Evolutionary conservation across 1,139 yeast genomes (phyloP), one percentile per base, ranked within the genome.

Genomic region (Citeromyces hawaiiensis): DNA sequence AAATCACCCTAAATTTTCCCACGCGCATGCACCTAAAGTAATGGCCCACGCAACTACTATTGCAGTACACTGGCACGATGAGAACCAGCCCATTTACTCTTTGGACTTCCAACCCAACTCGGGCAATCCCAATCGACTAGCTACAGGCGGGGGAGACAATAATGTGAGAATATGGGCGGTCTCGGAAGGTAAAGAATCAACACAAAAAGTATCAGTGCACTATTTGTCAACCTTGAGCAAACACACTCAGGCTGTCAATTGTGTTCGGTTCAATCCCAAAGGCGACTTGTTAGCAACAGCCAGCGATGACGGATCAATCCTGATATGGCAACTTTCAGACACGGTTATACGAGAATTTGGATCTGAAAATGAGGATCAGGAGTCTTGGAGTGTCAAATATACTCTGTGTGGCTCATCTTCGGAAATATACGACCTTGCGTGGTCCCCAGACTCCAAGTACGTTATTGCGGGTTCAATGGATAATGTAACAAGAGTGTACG

Each of bases 71-170:
- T 83, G 94, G 94, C 94, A 83, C 54, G 77, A 79, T 45, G 83
- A 78, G 43, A 75, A 69, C 47, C 76, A 74, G 54, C 95, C 98
- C 0, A 83, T 91, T 4, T 93, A 88, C 56, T 72, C 88, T 21
- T 77, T 83, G 1, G 77, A 78, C 45, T 81, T 86, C 56, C 96
- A 87, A 56, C 85, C 85, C 1, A 45, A 50, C 29, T 43, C 48
- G 38, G 40, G 44, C 14, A 44, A 50, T 4, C 53, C 66, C 4
- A 52, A 51, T 11, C 66, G 91, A 36, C 61, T 91, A 34, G 91
- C 79, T 3, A 91, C 97, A 1, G 94, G 87, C 0, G 98, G 98
- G 13, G 97, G 97, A 34, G 98, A 91, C 55, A 85, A 83, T 53
- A 83, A 83, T 51, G 79, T 87, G 11, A 66, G 97, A 40, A 42